phyloP scores from a whole-genome alignment of 2,329 filamentous ascomycete genomes.

The Teratosphaeria viscida region DNA sequence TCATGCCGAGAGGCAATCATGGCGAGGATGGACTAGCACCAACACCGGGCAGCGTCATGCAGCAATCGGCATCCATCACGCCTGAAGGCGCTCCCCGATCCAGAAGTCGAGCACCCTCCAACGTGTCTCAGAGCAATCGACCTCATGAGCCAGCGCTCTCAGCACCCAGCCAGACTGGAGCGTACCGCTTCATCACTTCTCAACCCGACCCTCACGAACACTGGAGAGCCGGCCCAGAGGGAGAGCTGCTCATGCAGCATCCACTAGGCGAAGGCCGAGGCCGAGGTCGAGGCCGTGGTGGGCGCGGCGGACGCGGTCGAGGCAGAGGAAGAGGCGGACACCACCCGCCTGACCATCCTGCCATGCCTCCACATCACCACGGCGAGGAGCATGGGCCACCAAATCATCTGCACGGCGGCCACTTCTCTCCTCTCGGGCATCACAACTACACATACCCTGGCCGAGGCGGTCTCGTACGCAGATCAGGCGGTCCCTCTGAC shows the following conservation, averaged over 20 bases:
- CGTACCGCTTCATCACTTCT: constrained; percentile 25
- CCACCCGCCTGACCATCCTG: background rate
- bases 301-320: constrained; percentile 28
- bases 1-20: constrained; percentile 25
- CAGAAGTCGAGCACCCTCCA: constrained; percentile 24
- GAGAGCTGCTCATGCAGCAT: constrained; percentile 14
- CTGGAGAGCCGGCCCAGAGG: constrained; percentile 17
- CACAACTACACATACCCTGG: background rate
- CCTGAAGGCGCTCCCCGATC: constrained; percentile 8
- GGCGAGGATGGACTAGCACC: constrained; percentile 15
- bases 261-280: constrained; percentile 20
- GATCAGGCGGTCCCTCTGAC: constrained; percentile 15
- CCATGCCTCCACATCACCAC: background rate
- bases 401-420: background rate
- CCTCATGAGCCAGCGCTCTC: constrained; percentile 12
- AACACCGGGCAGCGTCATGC: constrained; percentile 6
- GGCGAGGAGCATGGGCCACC: background rate
- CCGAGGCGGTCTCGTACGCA: constrained; percentile 3
- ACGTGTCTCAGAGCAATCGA: constrained; percentile 18
- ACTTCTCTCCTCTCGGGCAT: background rate
- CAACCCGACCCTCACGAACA: constrained; percentile 20
- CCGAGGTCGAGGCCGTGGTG: constrained; percentile 13
- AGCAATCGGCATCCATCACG: constrained; percentile 2
- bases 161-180: constrained; percentile 9
- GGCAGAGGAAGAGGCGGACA: constrained; percentile 32